Base-by-base conservation (phyloP, 2,329 filamentous ascomycete genomes). In the Chaetomiaceae sp. region DNA sequence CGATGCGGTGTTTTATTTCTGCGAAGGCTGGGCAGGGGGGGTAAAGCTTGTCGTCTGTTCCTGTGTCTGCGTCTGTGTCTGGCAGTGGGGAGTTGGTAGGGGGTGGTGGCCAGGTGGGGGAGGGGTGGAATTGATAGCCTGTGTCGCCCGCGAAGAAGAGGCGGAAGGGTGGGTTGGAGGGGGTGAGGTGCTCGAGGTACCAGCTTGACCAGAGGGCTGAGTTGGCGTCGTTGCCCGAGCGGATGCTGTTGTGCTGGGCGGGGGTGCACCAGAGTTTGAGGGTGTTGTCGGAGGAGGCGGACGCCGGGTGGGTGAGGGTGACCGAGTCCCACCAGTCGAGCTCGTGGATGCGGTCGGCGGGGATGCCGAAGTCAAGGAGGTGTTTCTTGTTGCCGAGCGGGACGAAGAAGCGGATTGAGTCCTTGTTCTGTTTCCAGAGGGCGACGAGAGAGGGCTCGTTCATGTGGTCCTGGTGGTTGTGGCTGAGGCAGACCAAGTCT, bases 241-340 rank as follows among this genome's bases (percentile, higher is more conserved):
- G 72, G 2, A 77, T 78, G 33, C 75, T 80, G 35, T 75, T 79
- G 63, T 89, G 86, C 65, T 89, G 86, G 57, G 82, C 85, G 0
- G 85, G 86, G 16, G 88, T 72, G 57, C 82, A 87, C 27, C 76
- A 76, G 44, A 89, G 76, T 1, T 73, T 76, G 5, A 82, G 79
- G 14, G 68, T 27, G 4, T 3, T 33, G 59, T 53, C 9, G 49
- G 51, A 1, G 46, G 35, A 33, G 39, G 50, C 19, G 17, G 55
- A 45, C 21, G 23, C 20, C 10, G 58, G 53, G 43, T 57, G 58
- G 12, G 52, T 48, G 3, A 87, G 63, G 39, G 83, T 75, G 7
- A 77, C 70, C 52, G 79, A 77, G 47, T 87, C 81, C 86, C 86
- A 89, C 86, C 86, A 89, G 65, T 89, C 86, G 56, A 89, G 62